These are phyloP conservation scores for Colletotrichum cuscutae DNA, from an alignment of 2,329 filamentous ascomycete species.

Conservation along the genomic window DNA sequence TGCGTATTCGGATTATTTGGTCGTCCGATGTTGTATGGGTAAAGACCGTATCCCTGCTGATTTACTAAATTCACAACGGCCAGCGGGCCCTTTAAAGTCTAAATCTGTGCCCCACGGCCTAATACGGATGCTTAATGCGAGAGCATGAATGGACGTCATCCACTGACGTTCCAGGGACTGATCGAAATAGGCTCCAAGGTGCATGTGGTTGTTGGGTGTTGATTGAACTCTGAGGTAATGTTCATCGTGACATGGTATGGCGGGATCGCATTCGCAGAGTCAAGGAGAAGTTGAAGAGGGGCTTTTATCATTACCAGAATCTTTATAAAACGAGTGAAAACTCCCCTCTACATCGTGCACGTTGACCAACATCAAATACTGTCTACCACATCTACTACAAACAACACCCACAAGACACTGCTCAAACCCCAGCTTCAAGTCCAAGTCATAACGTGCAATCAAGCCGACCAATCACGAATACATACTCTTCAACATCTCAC, in stretches of 20 bases:
- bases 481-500: rapidly evolving
- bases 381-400: not conserved
- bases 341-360: rapidly evolving
- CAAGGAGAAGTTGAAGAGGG: not conserved
- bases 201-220: not conserved
- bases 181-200: not conserved
- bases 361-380: rapidly evolving
- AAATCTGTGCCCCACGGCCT: not conserved
- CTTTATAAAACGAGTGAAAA: not conserved
- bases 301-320: not conserved
- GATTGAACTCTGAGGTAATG: not conserved
- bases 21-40: not conserved
- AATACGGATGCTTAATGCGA: not conserved
- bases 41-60: not conserved
- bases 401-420: no score
- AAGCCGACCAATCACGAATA: rapidly evolving
- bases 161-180: not conserved
- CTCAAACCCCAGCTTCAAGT: no score
- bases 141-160: not conserved
- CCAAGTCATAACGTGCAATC: not conserved
- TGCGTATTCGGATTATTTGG: not conserved
- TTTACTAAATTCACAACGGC: not conserved
- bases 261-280: not conserved
- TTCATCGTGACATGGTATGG: not conserved
- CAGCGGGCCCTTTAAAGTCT: no score